Evolutionary conservation across 495 filamentous ascomycete species (phyloP), one percentile per base, ranked within the genome.

Genomic region (Hypoxylon rickii): DNA sequence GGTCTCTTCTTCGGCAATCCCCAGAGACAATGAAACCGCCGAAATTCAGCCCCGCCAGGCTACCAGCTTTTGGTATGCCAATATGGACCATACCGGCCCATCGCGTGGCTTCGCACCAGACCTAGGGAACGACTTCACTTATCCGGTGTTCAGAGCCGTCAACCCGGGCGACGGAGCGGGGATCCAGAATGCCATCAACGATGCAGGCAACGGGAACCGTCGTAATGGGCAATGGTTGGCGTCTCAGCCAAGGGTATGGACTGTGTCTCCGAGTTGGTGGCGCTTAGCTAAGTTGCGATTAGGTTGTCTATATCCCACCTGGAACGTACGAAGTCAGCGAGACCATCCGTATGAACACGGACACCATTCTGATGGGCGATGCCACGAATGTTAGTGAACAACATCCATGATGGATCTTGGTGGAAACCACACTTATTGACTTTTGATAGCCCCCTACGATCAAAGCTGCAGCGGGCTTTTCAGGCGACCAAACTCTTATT

Each of bases 341-440:
- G 8, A 77, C 83, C 0, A 84, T 88, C 44, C 37, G 68, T 41
- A 74, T 82, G 79, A 69, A 76, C 57, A 69, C 79, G 24, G 79
- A 82, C 33, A 88, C 86, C 3, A 79, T 86, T 52, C 51, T 88
- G 1, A 81, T 86, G 63, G 85, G 85, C 11, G 86, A 90, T 50
- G 80, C 86, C 0, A 88, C 85, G 46, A 76, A 82, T 41, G 70
- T 85, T 15, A 69, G 73, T 64, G 24, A 10, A 32, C 10, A 44
- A 10, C 34, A 17, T 5, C 5, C 11, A 11, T 31, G 5, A 5
- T 12, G 11, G 32, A 12, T n/a, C 32, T 24, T 13, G n/a, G 7
- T 15, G 12, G 0, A 26, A 0, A 19, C 1, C 6, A 26, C 21
- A 5, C 12, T 33, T 18, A 22, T 41, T 56, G 31, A 58, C 29